Percentiles rank a stretch among this genome's conserved stretches.
These are phyloP conservation scores for Podila epicladia DNA, from an alignment of 192 early-diverging fungal genomes.

Conservation along the genomic window DNA sequence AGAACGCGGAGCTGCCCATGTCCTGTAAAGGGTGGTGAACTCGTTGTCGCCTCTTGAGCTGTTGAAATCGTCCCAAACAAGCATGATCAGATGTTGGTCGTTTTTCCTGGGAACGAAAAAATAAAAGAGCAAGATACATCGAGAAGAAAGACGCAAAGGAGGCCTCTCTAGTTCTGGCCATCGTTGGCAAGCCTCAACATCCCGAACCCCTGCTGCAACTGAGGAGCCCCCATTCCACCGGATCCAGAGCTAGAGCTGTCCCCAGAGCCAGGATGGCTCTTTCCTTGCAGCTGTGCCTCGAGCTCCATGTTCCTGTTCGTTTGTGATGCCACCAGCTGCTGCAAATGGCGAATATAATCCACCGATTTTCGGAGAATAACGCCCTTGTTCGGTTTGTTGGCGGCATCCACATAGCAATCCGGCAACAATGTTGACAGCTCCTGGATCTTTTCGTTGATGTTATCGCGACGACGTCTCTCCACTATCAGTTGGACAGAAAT, in stretches of 20 bases:
- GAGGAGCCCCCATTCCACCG: neutral
- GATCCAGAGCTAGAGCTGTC: neutral
- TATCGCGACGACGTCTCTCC: conserved; percentile 92
- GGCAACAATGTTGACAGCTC: conserved; percentile 88
- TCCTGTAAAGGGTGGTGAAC: neutral
- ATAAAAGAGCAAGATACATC: neutral
- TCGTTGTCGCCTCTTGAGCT: neutral
- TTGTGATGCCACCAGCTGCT: conserved; percentile 70
- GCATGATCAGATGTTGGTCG: neutral
- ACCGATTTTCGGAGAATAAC: conserved; percentile 91
- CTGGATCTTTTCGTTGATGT: conserved; percentile 97
- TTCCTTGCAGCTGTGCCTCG: conserved; percentile 56
- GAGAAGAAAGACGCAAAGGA: neutral
- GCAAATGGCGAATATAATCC: conserved; percentile 88
- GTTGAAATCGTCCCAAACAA: conserved; percentile 3
- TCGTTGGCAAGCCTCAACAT: conserved; percentile 5
- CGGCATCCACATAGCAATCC: conserved; percentile 71
- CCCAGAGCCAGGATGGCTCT: neutral
- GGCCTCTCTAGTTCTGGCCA: neutral
- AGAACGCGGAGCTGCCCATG: neutral
- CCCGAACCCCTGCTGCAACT: conserved; percentile 4
- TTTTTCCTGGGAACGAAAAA: neutral
- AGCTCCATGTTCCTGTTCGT: conserved; percentile 73
- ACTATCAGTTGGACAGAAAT: conserved; percentile 56
- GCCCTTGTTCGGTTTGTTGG: conserved; percentile 95